Percentiles rank a stretch among this genome's conserved stretches.
These are phyloP conservation scores for Petrea volubilis DNA, from an alignment of 257 asterid species.

Conservation along the genomic window DNA sequence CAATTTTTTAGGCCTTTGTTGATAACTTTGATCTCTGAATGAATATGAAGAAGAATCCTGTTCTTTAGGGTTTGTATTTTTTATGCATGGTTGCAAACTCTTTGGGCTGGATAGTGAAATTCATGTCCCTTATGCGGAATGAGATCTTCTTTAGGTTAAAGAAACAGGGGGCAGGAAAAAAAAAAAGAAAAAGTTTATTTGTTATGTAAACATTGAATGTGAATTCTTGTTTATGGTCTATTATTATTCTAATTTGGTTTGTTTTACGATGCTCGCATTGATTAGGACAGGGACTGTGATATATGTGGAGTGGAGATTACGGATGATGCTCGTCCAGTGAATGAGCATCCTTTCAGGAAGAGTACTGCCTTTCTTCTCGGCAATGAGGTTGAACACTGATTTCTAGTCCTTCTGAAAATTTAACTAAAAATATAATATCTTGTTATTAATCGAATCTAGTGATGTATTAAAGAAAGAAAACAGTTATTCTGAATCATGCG, in stretches of 20 bases:
- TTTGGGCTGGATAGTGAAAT: not conserved
- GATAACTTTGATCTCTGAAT: not conserved
- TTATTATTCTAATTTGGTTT: constrained; percentile 11
- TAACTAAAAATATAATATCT: not conserved
- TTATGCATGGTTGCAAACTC: not conserved
- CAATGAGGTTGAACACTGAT: constrained; percentile 65
- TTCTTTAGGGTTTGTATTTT: not conserved
- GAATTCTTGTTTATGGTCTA: not conserved
- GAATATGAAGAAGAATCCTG: not conserved
- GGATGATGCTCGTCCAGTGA: constrained; percentile 70
- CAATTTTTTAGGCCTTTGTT: not conserved
- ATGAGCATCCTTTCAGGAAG: constrained; percentile 83
- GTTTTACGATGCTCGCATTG: constrained; percentile 16
- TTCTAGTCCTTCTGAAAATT: not conserved
- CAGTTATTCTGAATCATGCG: not conserved
- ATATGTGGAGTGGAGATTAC: constrained; percentile 98
- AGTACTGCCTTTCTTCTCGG: constrained; percentile 97
- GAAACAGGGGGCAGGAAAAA: too few relatives aligned
- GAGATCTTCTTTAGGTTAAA: too few relatives aligned
- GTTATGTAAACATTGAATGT: not conserved
- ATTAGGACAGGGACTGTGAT: constrained; percentile 85
- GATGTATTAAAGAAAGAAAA: not conserved
- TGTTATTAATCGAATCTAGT: not conserved
- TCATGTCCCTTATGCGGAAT: not conserved
- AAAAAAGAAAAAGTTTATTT: not conserved